Evolutionary conservation across 1,284 basidiomycete genomes (phyloP), one percentile per base, ranked within the genome.

Genomic region (Cutaneotrichosporon cutaneum): DNA sequence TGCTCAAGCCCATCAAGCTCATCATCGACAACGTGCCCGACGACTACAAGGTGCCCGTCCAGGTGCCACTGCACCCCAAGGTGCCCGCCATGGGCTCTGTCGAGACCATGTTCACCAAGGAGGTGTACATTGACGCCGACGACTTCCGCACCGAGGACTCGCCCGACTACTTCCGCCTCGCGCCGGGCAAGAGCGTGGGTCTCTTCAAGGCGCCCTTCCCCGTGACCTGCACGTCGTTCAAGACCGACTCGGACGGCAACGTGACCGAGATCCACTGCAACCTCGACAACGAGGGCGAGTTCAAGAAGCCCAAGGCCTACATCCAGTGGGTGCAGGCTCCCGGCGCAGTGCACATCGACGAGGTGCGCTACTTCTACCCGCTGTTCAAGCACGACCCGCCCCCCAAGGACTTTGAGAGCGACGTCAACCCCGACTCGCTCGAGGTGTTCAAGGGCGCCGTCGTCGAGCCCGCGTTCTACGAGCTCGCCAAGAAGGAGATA

Each of bases 271-370:
- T 99, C 53, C 77, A 89, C 57, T 92, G 89, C 76, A 85, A 83
- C 42, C 82, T 94, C 32, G 93, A 97, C 77, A 85, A 92, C 68
- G 84, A 83, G 11, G 75, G 74, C 18, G 55, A 56, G 45, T 77
- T 82, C 32, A 88, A 86, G 78, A 98, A 97, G 77, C 90, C 94
- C 33, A 96, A 97, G 78, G 89, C 94, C 16, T 99, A 89, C 82
- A 93, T 99, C 74, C 96, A 99, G 77, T 99, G 96, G 96, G 91
- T 99, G 52, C 93, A 92, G 48, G 88, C 91, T 68, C 90, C 94
- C 72, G 83, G 85, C 13, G 81, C 87, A 7, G 88, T 98, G 47
- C 81, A 82, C 54, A 83, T 99, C 67, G 88, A 93, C 75, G 93
- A 99, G 81, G 91, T 90, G 44, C 87, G 94, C 56, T 86, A 97